Base-by-base conservation (phyloP, 73 alveolate genomes). In the Durusdinium trenchii region DNA sequence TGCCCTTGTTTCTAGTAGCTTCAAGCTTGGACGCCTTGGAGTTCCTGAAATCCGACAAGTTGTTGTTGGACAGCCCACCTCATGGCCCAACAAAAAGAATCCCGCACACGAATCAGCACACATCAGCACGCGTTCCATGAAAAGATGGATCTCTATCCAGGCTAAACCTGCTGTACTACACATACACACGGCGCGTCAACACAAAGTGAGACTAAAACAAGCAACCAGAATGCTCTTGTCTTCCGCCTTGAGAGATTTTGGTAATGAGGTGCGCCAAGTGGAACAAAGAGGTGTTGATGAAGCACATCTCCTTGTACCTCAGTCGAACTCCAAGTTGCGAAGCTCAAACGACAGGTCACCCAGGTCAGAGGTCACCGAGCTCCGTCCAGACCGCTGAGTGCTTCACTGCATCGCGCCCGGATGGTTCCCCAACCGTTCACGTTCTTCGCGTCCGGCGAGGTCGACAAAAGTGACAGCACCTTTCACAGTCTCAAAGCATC, bases 231-330 rank as follows among this genome's bases (percentile, higher is more conserved):
- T 1, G 16, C 50, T n/a, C 43, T 26, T 35, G 85, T 26, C 32
- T 67, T 18, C 81, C 47, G 79, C 98, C 98, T 73, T 51, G 61
- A 54, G 98, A 92, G 76, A 92, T 69, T 79, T 92, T 92, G 48
- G 98, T 92, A 47, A 92, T 92, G 48, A 92, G 91, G 48, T 92
- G 98, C 61, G 98, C 90, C 60, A 92, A 50, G 90, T 92, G 98
- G 98, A 92, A 92, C 90, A 92, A 36, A 32, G 98, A 92, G 7
- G 98, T 92, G 91, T 92, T 92, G 91, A 92, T 92, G 91, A 92
- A 92, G 98, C 98, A 92, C 98, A 92, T 92, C 98, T 92, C 98
- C 91, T 89, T 89, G 51, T 89, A 89, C 96, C 96, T 89, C 60
- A 6, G 82, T 0, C n/a, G 83, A 20, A 36, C 43, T 46, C 26